Conservation (phyloP, 176 grass and related monocot genomes). For the Dendrocalamus sinicus region DNA sequence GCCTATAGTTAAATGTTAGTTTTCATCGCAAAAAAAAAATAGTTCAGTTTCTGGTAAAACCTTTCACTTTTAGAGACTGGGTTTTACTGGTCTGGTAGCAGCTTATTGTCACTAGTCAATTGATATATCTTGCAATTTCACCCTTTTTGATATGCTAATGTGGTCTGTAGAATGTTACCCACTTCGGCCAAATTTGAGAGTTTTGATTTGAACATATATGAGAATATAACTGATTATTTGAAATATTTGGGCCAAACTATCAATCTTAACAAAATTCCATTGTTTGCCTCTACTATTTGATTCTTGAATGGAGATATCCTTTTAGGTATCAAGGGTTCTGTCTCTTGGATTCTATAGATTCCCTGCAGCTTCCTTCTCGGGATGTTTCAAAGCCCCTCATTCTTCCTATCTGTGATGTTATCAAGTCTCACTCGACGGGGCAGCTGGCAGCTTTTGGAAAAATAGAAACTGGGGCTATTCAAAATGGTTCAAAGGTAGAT, state of each 20-base stretch:
- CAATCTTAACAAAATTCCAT: background rate
- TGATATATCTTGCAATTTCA: background rate
- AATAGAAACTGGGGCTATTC: constrained; percentile 89
- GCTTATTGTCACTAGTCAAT: background rate
- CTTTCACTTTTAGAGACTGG: background rate
- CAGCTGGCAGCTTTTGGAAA: constrained; percentile 91
- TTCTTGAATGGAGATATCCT: constrained; percentile 34
- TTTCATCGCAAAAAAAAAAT: background rate
- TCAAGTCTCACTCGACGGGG: constrained; percentile 78
- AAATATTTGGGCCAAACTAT: background rate
- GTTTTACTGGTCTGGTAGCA: background rate
- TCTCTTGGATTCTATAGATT: constrained; percentile 91
- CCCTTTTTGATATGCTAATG: no score
- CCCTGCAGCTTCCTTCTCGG: constrained; percentile 73
- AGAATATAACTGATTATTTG: background rate
- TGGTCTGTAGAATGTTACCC: no score
- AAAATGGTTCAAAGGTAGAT: constrained; percentile 83
- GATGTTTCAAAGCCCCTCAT: constrained; percentile 93
- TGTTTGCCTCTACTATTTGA: constrained; percentile 13
- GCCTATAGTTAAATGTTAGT: background rate
- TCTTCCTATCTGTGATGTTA: constrained; percentile 98
- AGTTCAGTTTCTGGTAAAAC: background rate
- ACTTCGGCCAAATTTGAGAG: background rate
- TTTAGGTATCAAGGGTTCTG: constrained; percentile 79
- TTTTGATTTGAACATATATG: background rate